Evolutionary conservation across 2,329 filamentous ascomycete species (phyloP), one percentile per base, ranked within the genome.

Genomic region (Exutisphaerella laricina): DNA sequence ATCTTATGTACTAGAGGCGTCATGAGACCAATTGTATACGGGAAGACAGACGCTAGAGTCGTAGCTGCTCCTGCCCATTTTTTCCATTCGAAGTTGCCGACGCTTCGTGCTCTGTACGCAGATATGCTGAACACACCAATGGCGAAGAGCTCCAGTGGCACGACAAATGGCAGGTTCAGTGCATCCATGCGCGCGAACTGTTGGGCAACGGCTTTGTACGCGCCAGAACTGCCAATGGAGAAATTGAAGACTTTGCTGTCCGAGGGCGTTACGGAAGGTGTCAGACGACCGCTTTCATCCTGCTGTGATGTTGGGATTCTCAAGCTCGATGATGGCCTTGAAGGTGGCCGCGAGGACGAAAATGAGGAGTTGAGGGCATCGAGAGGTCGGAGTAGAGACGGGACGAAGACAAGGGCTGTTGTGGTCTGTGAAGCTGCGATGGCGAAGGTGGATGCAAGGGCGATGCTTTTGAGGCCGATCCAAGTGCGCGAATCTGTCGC

Each of bases 191-290:
- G 37, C 6, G 41, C 41, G 45, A 60, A 60, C 30, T 60, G 58
- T 22, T 52, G 38, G 8, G 58, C 56, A 5, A 58, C 55, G 26
- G 56, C 39, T 43, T 55, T 51, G 46, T 59, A 58, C 22, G 55
- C 51, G n/a, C 47, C 45, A 3, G 42, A 46, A 38, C 36, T 39
- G 21, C 49, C 44, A n/a, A 49, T 39, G 35, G 41, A 46, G 23
- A 48, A 41, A n/a, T 41, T 45, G 34, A 44, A 41, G 39, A 46
- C 38, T 33, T 46, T 49, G 46, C 25, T 32, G 21, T 25, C 51
- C 36, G 39, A 47, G 34, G 26, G 51, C 25, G 42, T 51, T 31
- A 35, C 49, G 37, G 46, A 38, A 4, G 50, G 50, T 3, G 50
- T 53, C 8, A 53, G 41, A 22, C 49, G 45, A 12, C 51, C 51